phyloP scores from a whole-genome alignment of 768 basidiomycete genomes.

The Imleria badia region DNA sequence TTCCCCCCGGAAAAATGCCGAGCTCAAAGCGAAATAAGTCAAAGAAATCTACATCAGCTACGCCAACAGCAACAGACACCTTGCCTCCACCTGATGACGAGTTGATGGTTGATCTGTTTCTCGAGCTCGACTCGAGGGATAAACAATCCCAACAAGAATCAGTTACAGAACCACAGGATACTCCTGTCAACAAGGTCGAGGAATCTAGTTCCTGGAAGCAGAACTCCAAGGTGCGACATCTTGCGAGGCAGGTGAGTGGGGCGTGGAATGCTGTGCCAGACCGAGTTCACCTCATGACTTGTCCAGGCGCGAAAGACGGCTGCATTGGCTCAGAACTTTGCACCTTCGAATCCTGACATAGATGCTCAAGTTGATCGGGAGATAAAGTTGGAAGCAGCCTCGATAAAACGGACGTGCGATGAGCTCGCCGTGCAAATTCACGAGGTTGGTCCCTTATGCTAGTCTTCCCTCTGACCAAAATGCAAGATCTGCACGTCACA shows the following conservation, averaged over 20 bases:
- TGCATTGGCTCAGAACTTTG: conserved; percentile 51
- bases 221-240: conserved; percentile 62
- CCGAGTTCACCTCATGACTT: conserved; percentile 1
- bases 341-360: conserved; percentile 54
- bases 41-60: conserved; percentile 43
- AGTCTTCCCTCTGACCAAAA: not conserved
- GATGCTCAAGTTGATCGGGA: conserved; percentile 63
- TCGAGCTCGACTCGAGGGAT: conserved; percentile 71
- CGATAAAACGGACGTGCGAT: conserved; percentile 64
- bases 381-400: conserved; percentile 63
- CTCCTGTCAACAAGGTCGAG: conserved; percentile 29
- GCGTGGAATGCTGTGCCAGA: not conserved
- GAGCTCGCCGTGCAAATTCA: conserved; percentile 62
- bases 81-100: conserved; percentile 44
- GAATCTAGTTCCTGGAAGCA: conserved; percentile 41
- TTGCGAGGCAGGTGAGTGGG: conserved; percentile 65
- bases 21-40: conserved; percentile 54
- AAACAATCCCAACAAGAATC: conserved; percentile 49
- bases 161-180: conserved; percentile 41
- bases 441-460: conserved; percentile 47
- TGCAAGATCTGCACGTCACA: conserved; percentile 31
- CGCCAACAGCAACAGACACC: conserved; percentile 13
- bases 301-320: conserved; percentile 72
- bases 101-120: conserved; percentile 73
- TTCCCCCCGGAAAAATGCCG: conserved; percentile 1